Conservation (phyloP, 352 stramenopile species). For the Blastocystis sp. region DNA sequence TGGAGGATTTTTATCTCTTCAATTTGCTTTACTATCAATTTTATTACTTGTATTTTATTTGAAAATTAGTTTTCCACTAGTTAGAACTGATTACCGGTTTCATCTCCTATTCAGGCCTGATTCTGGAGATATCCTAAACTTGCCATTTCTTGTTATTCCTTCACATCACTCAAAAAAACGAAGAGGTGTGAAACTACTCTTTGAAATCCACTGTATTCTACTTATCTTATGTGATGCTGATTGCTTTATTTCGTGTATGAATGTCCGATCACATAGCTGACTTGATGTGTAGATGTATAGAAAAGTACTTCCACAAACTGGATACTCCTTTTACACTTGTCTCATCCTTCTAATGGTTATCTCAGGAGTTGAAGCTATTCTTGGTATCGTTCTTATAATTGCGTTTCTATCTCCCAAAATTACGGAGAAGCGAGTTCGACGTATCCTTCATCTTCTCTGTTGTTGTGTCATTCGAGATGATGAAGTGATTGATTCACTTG, state of each 20-base stretch:
- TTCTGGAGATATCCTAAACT: slow-evolving; percentile 37
- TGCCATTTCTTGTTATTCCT: not conserved
- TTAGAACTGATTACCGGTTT: not conserved
- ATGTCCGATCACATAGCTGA: not conserved
- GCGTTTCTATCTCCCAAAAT: not conserved
- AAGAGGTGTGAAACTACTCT: not conserved
- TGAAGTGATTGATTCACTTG: slow-evolving; percentile 33
- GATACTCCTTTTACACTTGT: not conserved
- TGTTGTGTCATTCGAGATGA: slow-evolving; percentile 48
- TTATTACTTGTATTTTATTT: not conserved
- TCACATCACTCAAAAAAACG: slow-evolving; percentile 15
- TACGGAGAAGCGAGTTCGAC: not conserved
- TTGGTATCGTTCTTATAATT: not conserved
- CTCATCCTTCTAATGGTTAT: not conserved
- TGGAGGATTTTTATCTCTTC: not conserved
- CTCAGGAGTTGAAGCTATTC: not conserved
- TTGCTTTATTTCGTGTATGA: not conserved
- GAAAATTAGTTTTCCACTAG: not conserved
- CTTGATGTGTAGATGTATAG: slow-evolving; percentile 1
- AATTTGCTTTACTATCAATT: not conserved
- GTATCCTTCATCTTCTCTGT: not conserved
- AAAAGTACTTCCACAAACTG: not conserved
- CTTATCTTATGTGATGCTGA: not conserved
- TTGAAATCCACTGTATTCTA: slow-evolving; percentile 29
- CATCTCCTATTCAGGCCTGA: not conserved